Evolutionary conservation across 306 rosid species (phyloP), one percentile per base, ranked within the genome.

Genomic region (Potentilla sterilis): DNA sequence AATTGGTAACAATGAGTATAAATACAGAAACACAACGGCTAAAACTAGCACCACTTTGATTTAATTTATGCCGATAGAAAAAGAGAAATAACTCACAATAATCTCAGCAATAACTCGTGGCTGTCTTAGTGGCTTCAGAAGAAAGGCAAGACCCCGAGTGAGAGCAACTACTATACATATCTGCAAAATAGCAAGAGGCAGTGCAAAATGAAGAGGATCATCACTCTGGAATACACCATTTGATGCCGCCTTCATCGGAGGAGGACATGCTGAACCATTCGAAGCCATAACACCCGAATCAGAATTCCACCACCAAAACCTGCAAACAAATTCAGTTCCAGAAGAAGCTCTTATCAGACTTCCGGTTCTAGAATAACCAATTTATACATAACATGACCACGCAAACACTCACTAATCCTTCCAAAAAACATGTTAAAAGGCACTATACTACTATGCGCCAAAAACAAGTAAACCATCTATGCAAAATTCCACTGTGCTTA

Each of bases 201-300:
- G 90, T 1, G 97, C 91, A 75, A 54, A 95, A 71, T 90, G 84
- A 54, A 95, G 92, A 80, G 98, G 98, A 81, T 85, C 48, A 81
- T 95, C 96, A 59, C 97, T 96, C 76, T 92, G 96, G 74, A 95
- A 89, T 57, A 11, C 76, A 8, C 97, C 98, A 41, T 92, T 90
- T 51, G 98, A 95, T 34, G 97, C 85, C 5, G 96, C 65, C 75
- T 88, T 90, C 96, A 90, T 92, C 1, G 88, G 91, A 59, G 79
- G 19, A 1, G 88, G 83, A 72, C 91, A 94, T 57, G 64, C 79
- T 21, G 88, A 74, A 24, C 68, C 70, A 46, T 85, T 88, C 11
- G 82, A 66, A 79, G 79, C 65, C 97, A 92, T 92, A 80, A 73
- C 58, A 18, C 59, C 75, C 7, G 16, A 37, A 9, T 28, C 43